phyloP scores from a whole-genome alignment of 352 stramenopile species.

The Pythium utonaiense region DNA sequence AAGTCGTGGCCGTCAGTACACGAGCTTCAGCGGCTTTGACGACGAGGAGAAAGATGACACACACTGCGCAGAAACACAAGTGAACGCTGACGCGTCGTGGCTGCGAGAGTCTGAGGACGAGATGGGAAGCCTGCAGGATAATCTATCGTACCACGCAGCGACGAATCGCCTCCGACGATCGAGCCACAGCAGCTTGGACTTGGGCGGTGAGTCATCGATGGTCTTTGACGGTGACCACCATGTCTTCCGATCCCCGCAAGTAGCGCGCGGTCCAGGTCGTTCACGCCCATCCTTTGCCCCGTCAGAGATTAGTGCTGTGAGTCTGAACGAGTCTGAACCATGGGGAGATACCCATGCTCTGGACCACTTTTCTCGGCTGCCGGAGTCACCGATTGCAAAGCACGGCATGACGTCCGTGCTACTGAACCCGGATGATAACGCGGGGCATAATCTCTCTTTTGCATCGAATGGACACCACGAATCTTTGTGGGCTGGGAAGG shows the following conservation, averaged over 20 bases:
- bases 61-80: neutral
- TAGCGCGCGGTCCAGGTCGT: neutral
- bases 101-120: conserved; percentile 10
- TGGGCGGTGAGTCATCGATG: conserved; percentile 39
- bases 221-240: conserved; percentile 30
- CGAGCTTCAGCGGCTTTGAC: conserved; percentile 11
- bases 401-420: conserved; percentile 9
- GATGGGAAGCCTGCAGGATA: neutral
- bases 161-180: neutral
- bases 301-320: conserved; percentile 72
- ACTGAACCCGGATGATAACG: neutral
- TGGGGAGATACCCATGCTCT: conserved; percentile 36
- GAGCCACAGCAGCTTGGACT: conserved; percentile 34
- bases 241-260: conserved; percentile 16
- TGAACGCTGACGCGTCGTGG: conserved; percentile 15
- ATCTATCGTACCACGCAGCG: neutral
- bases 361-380: conserved; percentile 43
- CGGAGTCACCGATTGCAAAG: conserved; percentile 27
- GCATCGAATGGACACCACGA: neutral
- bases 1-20: neutral
- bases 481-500: neutral
- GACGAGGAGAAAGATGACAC: neutral
- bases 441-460: neutral
- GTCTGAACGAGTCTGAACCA: conserved; percentile 74
- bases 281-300: conserved; percentile 19